phyloP scores from a whole-genome alignment of 106 monocot species.

The Platanthera guangdongensis region DNA sequence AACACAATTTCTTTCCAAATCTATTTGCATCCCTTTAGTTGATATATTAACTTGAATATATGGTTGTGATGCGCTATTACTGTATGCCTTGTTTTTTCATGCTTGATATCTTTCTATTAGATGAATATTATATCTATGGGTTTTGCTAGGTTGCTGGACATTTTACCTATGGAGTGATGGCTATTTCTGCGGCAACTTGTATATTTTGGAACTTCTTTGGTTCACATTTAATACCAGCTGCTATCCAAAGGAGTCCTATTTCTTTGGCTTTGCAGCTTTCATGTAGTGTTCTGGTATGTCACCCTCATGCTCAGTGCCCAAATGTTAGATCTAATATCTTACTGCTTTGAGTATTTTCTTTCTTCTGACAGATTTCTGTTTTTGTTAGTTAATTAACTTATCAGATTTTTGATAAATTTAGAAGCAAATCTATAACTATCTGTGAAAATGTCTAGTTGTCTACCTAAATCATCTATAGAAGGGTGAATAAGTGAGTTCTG shows the following conservation, averaged over 20 bases:
- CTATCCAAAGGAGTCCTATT: slow-evolving; percentile 58
- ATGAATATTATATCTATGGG: background rate
- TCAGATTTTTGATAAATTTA: background rate
- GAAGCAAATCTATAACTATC: background rate
- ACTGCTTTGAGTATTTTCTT: background rate
- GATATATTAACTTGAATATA: background rate
- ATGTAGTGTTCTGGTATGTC: slow-evolving; percentile 90
- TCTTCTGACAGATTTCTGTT: background rate
- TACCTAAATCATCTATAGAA: too few relatives aligned
- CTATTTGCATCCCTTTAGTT: background rate
- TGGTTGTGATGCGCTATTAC: background rate
- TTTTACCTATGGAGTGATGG: slow-evolving; percentile 99
- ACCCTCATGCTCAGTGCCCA: background rate
- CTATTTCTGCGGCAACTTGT: slow-evolving; percentile 87
- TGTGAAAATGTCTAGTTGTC: too few relatives aligned
- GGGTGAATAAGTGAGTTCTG: too few relatives aligned
- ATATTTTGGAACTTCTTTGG: slow-evolving; percentile 87
- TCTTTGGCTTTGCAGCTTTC: slow-evolving; percentile 95
- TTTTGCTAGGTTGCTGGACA: slow-evolving; percentile 75
- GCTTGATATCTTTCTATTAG: background rate
- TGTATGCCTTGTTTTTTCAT: background rate
- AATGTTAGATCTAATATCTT: background rate
- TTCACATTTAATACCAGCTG: slow-evolving; percentile 64
- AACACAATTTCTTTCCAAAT: background rate
- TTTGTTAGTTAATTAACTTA: background rate